Evolutionary conservation across 2,329 filamentous ascomycete genomes (phyloP).

Genomic region (Fusarium sp.): DNA sequence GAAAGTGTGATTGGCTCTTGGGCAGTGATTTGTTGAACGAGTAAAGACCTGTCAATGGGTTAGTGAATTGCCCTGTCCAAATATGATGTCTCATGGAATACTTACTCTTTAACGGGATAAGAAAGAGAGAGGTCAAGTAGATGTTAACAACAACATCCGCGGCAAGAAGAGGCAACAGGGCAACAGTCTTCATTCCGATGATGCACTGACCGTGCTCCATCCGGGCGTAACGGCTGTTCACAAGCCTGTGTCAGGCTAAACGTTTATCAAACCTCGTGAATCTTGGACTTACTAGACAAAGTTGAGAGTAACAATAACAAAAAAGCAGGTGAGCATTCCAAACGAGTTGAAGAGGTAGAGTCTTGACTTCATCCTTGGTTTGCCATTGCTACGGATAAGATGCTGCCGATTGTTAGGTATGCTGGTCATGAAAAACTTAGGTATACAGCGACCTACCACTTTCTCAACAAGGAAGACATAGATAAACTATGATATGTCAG

Average conservation of each 20-base stretch:
- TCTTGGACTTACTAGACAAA: slow-evolving; percentile 8
- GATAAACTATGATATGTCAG: slow-evolving; percentile 3
- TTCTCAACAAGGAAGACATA: slow-evolving; percentile 13
- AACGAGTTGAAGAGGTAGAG: slow-evolving; percentile 12
- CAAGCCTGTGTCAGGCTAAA: background rate
- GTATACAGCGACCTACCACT: background rate
- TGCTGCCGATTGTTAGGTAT: background rate
- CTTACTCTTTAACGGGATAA: slow-evolving; percentile 13
- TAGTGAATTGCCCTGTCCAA: background rate
- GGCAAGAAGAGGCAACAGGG: slow-evolving; percentile 4
- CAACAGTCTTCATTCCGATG: slow-evolving; percentile 9
- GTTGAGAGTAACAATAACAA: slow-evolving; percentile 7
- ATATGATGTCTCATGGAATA: background rate
- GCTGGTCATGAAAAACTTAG: background rate
- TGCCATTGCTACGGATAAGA: background rate
- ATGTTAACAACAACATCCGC: slow-evolving; percentile 10
- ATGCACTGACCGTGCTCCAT: slow-evolving; percentile 10
- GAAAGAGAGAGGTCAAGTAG: slow-evolving; percentile 13
- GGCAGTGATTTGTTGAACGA: slow-evolving; percentile 63
- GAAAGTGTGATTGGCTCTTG: slow-evolving; percentile 57
- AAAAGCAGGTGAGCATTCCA: slow-evolving; percentile 1
- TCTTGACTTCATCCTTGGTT: background rate
- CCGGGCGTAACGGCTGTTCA: background rate
- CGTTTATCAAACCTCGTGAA: too few relatives aligned
- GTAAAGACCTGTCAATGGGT: slow-evolving; percentile 61